Conservation (phyloP, 1,284 basidiomycete genomes). For the Chalciporus piperatoides region DNA sequence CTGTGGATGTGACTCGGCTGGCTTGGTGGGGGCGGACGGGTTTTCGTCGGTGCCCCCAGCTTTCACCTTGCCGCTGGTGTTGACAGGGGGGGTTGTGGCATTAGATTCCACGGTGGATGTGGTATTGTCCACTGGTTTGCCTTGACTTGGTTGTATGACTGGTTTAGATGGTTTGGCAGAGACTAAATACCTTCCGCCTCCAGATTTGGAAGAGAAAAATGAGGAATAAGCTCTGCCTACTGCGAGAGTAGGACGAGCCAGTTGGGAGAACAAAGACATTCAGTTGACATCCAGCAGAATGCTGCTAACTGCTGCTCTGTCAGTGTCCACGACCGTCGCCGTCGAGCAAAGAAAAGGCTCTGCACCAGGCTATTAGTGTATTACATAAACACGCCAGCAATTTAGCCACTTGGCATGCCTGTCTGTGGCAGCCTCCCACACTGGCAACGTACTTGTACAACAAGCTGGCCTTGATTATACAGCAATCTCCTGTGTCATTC, state of each 20-base stretch:
- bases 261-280: conserved; percentile 46
- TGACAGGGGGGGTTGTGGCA: conserved; percentile 16
- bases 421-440: too few species aligned
- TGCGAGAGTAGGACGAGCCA: conserved; percentile 39
- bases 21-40: conserved; percentile 17
- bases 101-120: conserved; percentile 18
- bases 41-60: conserved; percentile 22
- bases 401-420: too few species aligned
- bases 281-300: conserved; percentile 27
- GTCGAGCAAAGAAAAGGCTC: neutral
- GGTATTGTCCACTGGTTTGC: conserved; percentile 29
- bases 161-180: conserved; percentile 62
- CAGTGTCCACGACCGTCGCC: neutral
- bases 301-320: neutral
- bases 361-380: neutral
- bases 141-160: conserved; percentile 38
- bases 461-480: neutral
- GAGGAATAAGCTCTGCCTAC: conserved; percentile 63
- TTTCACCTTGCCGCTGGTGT: conserved; percentile 18
- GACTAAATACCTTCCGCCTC: conserved; percentile 71
- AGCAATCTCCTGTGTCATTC: neutral
- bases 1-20: conserved; percentile 21
- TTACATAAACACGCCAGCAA: neutral
- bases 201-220: conserved; percentile 72
- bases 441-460: too few species aligned